phyloP scores from a whole-genome alignment of 1,139 yeast species.

The Kodamaea derodonti region DNA sequence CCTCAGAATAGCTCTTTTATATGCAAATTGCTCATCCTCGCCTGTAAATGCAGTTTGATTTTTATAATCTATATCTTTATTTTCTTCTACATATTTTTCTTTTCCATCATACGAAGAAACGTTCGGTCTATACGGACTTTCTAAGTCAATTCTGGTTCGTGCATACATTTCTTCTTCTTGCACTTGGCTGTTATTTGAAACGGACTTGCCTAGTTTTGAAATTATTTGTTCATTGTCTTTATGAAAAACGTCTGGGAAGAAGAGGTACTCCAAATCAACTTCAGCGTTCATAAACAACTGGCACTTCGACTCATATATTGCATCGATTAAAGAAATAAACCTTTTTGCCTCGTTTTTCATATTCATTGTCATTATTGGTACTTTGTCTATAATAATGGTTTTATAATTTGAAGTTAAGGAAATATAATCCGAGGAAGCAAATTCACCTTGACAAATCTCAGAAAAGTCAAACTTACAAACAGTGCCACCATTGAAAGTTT shows the following conservation, averaged over 20 bases:
- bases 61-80: conserved; percentile 33
- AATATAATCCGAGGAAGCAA: conserved; percentile 67
- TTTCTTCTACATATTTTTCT: conserved; percentile 30
- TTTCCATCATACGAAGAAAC: conserved; percentile 55
- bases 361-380: conserved; percentile 55
- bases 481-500: conserved; percentile 30
- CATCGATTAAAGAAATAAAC: conserved; percentile 64
- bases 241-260: conserved; percentile 49
- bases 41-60: conserved; percentile 63
- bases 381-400: conserved; percentile 55
- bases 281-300: conserved; percentile 51
- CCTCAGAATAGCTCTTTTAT: conserved; percentile 66
- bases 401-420: conserved; percentile 59
- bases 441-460: conserved; percentile 55
- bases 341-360: conserved; percentile 69
- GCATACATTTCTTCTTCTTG: conserved; percentile 72
- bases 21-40: conserved; percentile 75
- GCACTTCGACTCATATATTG: conserved; percentile 65
- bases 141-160: conserved; percentile 55
- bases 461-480: conserved; percentile 50
- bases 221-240: conserved; percentile 4
- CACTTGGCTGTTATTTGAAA: conserved; percentile 33
- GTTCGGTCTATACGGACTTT: conserved; percentile 68
- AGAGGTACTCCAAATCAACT: conserved; percentile 47
- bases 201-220: conserved; percentile 5